Conservation (phyloP, 169 alveolate genomes). For the Cryptosporidium muris region DNA sequence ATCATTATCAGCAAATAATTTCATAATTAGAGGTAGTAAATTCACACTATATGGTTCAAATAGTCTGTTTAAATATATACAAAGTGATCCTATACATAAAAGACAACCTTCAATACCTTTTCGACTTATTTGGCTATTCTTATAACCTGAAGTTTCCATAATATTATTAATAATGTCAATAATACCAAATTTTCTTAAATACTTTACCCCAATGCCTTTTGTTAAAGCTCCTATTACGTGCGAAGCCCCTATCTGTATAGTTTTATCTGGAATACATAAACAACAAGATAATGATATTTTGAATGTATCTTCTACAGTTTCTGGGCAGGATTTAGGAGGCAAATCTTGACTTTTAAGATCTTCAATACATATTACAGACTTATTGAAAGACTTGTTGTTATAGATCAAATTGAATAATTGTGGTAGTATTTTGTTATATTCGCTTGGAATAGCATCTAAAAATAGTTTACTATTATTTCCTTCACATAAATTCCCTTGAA, state of each 20-base stretch:
- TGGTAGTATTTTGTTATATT: slow-evolving; percentile 53
- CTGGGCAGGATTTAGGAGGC: too few relatives aligned
- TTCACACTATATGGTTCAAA: slow-evolving; percentile 44
- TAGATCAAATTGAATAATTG: slow-evolving; percentile 31
- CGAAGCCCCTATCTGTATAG: slow-evolving; percentile 34
- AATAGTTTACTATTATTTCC: neutral
- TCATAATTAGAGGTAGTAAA: slow-evolving; percentile 4
- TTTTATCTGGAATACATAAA: slow-evolving; percentile 10
- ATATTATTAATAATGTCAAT: neutral
- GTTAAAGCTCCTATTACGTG: slow-evolving; percentile 49
- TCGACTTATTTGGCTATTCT: neutral
- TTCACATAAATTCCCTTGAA: slow-evolving; percentile 25
- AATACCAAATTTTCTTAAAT: slow-evolving; percentile 18
- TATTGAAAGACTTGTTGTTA: neutral
- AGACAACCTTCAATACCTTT: slow-evolving; percentile 32
- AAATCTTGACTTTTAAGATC: neutral
- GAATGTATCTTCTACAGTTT: neutral
- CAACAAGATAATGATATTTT: slow-evolving; percentile 15
- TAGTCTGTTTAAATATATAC: slow-evolving; percentile 20
- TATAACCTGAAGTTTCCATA: neutral
- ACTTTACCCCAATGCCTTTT: slow-evolving; percentile 21
- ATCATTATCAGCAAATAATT: slow-evolving; percentile 34
- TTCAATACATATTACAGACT: neutral
- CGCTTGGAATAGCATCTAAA: slow-evolving; percentile 28
- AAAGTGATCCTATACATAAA: slow-evolving; percentile 41